A percentile compares a stretch with the other conserved stretches of the same genome.
These are phyloP conservation scores for Solanum ahanhuiri DNA, from an alignment of 257 asterid species.

Conservation along the genomic window DNA sequence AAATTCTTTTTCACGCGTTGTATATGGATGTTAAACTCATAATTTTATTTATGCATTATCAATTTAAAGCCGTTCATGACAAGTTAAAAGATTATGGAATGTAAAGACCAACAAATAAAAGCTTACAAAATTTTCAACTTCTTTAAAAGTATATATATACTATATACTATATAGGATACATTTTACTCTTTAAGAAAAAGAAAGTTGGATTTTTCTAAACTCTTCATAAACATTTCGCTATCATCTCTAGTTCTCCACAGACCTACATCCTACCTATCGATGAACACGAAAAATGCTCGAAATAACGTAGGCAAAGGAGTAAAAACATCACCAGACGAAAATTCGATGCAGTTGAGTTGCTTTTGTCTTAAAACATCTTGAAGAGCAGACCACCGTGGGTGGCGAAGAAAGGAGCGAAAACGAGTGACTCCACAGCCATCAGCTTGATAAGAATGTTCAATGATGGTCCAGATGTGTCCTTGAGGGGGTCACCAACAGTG, in stretches of 20 bases:
- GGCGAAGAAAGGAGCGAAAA: constrained; percentile 53
- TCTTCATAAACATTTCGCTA: neutral
- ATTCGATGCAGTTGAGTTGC: neutral
- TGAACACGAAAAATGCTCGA: neutral
- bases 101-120: neutral
- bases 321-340: neutral
- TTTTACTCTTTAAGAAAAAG: neutral
- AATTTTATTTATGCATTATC: neutral
- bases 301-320: neutral
- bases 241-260: neutral
- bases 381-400: constrained; percentile 59
- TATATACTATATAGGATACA: neutral
- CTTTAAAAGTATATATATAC: neutral
- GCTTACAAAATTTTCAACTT: neutral
- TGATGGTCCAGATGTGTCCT: constrained; percentile 56
- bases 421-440: constrained; percentile 55
- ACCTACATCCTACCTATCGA: neutral
- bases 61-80: neutral
- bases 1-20: too few species aligned
- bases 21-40: neutral
- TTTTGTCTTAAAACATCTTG: constrained; percentile 11
- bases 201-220: neutral
- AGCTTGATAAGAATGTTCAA: constrained; percentile 48
- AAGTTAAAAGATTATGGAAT: neutral
- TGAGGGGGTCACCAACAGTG: constrained; percentile 54